Percentiles rank a stretch among this genome's conserved stretches.
Conservation (phyloP, 257 asterid species). For the Nemophila menziesii region DNA sequence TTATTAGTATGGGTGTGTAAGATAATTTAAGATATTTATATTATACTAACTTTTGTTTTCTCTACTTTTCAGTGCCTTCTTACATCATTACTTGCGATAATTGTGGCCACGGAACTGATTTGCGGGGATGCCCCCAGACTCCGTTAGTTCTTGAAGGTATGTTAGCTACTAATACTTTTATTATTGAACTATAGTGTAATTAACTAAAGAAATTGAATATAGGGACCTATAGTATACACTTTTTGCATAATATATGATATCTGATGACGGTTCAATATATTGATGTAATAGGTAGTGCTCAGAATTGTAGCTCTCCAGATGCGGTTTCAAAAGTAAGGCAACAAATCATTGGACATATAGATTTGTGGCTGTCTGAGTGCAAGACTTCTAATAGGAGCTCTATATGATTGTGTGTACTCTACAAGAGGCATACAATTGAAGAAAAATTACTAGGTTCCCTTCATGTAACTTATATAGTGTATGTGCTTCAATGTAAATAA, state of each 20-base stretch:
- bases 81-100: conserved; percentile 67
- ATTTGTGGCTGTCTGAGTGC: conserved; percentile 82
- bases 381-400: conserved; percentile 39
- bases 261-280: conserved; percentile 5
- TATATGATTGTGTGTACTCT: no score
- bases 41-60: conserved; percentile 12
- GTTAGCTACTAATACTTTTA: conserved; percentile 4
- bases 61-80: conserved; percentile 66
- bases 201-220: no score
- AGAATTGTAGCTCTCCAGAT: conserved; percentile 65
- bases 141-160: conserved; percentile 72
- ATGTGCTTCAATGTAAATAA: no score
- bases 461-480: no score
- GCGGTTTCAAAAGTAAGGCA: conserved; percentile 73
- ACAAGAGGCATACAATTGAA: conserved; percentile 32
- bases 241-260: no score
- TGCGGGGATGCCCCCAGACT: conserved; percentile 97
- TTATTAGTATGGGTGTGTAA: not conserved
- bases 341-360: conserved; percentile 46
- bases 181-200: no score
- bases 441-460: not conserved
- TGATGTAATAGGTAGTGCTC: conserved; percentile 46
- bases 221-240: no score
- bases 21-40: not conserved
- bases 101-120: conserved; percentile 93